Evolutionary conservation across 495 filamentous ascomycete genomes (phyloP).

Genomic region (Hyaloscypha hepaticicola): DNA sequence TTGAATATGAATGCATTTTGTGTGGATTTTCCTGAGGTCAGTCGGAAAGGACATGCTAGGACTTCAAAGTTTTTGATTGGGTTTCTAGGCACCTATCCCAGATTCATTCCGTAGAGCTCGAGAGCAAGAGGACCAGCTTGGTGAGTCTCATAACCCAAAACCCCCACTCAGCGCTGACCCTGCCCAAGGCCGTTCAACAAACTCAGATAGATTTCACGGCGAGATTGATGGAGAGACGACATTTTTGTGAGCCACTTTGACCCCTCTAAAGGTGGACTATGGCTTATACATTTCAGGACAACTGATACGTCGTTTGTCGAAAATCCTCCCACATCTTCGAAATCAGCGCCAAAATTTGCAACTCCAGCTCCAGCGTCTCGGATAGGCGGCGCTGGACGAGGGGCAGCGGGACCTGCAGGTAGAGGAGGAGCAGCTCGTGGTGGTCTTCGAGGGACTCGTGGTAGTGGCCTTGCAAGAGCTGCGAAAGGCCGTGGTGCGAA

Average conservation of each 20-base stretch:
- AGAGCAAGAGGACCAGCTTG: conserved; percentile 27
- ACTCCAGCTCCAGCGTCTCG: conserved; percentile 46
- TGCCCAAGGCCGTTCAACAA: conserved; percentile 26
- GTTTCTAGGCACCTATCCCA: conserved; percentile 29
- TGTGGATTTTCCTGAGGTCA: conserved; percentile 93
- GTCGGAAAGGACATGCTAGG: not conserved
- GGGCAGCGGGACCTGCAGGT: conserved; percentile 15
- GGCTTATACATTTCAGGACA: conserved; percentile 60
- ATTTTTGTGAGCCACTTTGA: conserved; percentile 66
- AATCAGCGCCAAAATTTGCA: conserved; percentile 62
- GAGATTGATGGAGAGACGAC: conserved; percentile 70
- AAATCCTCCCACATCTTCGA: conserved; percentile 72
- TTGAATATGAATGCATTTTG: conserved; percentile 99
- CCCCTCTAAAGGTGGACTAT: conserved; percentile 3
- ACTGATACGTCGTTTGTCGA: conserved; percentile 95
- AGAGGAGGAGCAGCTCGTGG: conserved; percentile 33
- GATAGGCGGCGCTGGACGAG: conserved; percentile 20
- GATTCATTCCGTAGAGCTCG: conserved; percentile 31
- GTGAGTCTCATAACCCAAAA: conserved; percentile 12
- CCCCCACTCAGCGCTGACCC: not conserved
- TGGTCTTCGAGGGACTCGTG: conserved; percentile 38
- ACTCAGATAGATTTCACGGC: conserved; percentile 29
- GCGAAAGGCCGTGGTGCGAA: conserved; percentile 39
- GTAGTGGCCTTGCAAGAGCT: conserved; percentile 47
- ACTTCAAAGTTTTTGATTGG: conserved; percentile 15